Evolutionary conservation across 1,139 yeast genomes (phyloP).

Genomic region (Blastobotrys petasosporus): DNA sequence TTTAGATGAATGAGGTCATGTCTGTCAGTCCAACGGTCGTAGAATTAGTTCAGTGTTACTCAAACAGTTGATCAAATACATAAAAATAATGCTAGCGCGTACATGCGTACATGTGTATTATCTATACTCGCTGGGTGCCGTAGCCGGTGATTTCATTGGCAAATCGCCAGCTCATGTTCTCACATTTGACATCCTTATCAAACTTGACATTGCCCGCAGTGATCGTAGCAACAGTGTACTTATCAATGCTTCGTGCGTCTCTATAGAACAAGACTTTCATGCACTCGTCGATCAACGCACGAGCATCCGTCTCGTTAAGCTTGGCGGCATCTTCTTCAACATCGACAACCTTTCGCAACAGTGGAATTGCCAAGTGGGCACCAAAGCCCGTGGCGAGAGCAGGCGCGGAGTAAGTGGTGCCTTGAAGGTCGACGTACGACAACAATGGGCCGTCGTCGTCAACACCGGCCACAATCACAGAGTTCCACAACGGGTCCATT

Average conservation of each 20-base stretch:
- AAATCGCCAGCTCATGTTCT: conserved; percentile 85
- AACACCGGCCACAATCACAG: conserved; percentile 84
- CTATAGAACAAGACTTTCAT: conserved; percentile 95
- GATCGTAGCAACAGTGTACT: conserved; percentile 76
- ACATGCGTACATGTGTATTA: not conserved
- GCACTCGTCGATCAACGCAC: conserved; percentile 66
- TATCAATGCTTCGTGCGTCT: conserved; percentile 90
- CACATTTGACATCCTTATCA: conserved; percentile 60
- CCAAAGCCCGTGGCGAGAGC: conserved; percentile 96
- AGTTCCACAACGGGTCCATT: conserved; percentile 96
- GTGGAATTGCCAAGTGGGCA: conserved; percentile 86
- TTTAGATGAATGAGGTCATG: too few relatives aligned
- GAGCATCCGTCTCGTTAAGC: conserved; percentile 69
- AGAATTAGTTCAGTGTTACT: too few relatives aligned
- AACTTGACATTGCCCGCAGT: conserved; percentile 51
- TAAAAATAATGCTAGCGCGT: not conserved
- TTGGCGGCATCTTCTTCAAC: conserved; percentile 65
- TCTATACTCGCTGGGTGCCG: conserved; percentile 52
- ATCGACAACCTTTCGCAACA: conserved; percentile 79
- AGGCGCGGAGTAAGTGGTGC: conserved; percentile 85
- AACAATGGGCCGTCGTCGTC: conserved; percentile 59
- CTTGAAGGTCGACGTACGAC: conserved; percentile 82
- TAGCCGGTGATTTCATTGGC: conserved; percentile 87
- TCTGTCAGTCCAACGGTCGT: too few relatives aligned
- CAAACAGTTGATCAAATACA: not conserved